Evolutionary conservation across 1,139 yeast species (phyloP).

Genomic region (Nakaseomyces uthaithaninus): DNA sequence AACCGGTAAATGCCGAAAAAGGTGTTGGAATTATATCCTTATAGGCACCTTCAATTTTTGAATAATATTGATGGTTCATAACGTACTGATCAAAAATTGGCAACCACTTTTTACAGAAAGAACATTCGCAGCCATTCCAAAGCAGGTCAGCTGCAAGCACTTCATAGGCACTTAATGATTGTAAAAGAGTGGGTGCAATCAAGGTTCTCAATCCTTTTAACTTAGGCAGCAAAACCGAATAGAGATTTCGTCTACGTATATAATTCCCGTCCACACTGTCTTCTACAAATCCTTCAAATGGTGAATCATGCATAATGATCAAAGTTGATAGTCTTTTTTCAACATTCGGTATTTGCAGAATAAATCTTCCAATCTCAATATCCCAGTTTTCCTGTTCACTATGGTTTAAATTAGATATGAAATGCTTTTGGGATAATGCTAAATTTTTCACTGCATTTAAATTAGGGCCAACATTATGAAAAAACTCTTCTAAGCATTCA

Average conservation of each 20-base stretch:
- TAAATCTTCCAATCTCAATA: slow-evolving; percentile 39
- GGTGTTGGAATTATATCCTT: slow-evolving; percentile 55
- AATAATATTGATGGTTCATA: slow-evolving; percentile 55
- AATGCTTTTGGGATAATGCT: slow-evolving; percentile 41
- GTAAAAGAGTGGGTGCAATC: slow-evolving; percentile 50
- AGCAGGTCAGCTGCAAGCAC: slow-evolving; percentile 57
- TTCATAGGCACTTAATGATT: slow-evolving; percentile 57
- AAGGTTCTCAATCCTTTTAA: slow-evolving; percentile 38
- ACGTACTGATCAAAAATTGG: slow-evolving; percentile 48
- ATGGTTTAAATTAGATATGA: slow-evolving; percentile 38
- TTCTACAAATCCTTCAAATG: slow-evolving; percentile 38
- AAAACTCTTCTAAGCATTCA: slow-evolving; percentile 39
- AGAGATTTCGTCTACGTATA: slow-evolving; percentile 46
- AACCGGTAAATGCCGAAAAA: slow-evolving; percentile 46
- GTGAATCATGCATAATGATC: slow-evolving; percentile 46
- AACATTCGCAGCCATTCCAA: slow-evolving; percentile 72
- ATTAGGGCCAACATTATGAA: slow-evolving; percentile 30
- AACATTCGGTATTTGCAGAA: slow-evolving; percentile 35
- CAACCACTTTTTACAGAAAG: slow-evolving; percentile 43
- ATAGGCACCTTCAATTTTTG: slow-evolving; percentile 37
- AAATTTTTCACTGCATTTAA: slow-evolving; percentile 33
- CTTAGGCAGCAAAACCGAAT: slow-evolving; percentile 41
- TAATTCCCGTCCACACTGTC: slow-evolving; percentile 73
- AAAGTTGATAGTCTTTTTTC: slow-evolving; percentile 33
- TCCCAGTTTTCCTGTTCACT: slow-evolving; percentile 51